Conservation (phyloP, 495 filamentous ascomycete species). For the Podospora australis region DNA sequence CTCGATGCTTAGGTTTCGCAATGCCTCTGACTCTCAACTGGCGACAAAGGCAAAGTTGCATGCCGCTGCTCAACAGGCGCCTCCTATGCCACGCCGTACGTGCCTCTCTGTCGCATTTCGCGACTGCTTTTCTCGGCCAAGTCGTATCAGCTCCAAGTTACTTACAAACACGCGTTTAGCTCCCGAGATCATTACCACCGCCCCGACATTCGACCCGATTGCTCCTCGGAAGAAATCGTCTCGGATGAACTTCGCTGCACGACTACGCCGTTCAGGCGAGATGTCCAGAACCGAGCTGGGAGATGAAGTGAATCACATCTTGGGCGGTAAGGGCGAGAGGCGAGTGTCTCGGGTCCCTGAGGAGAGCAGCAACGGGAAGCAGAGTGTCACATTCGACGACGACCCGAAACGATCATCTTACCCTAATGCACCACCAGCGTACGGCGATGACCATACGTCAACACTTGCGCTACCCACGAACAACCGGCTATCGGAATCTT, state of each 20-base stretch:
- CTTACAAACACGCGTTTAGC: slow-evolving; percentile 43
- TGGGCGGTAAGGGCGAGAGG: slow-evolving; percentile 31
- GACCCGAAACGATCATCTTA: slow-evolving; percentile 56
- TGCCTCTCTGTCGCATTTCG: slow-evolving; percentile 18
- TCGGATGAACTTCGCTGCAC: slow-evolving; percentile 41
- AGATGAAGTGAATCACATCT: slow-evolving; percentile 16
- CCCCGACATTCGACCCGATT: slow-evolving; percentile 64
- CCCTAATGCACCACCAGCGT: slow-evolving; percentile 46
- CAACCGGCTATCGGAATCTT: slow-evolving; percentile 80
- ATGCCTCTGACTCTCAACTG: slow-evolving; percentile 90
- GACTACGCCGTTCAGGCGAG: slow-evolving; percentile 40
- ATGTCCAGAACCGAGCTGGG: slow-evolving; percentile 31
- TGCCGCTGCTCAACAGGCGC: slow-evolving; percentile 50
- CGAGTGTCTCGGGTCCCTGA: slow-evolving; percentile 34
- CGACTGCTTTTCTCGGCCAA: slow-evolving; percentile 3
- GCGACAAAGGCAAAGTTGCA: slow-evolving; percentile 71
- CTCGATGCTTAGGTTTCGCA: slow-evolving; percentile 81
- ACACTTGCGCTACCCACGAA: slow-evolving; percentile 60
- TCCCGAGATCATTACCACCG: slow-evolving; percentile 88
- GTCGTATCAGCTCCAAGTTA: slow-evolving; percentile 4
- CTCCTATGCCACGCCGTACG: slow-evolving; percentile 68
- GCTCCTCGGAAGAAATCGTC: slow-evolving; percentile 46
- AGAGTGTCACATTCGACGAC: slow-evolving; percentile 60
- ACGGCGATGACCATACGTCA: slow-evolving; percentile 59
- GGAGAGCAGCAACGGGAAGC: slow-evolving; percentile 36